Evolutionary conservation across 768 basidiomycete species (phyloP), one percentile per base, ranked within the genome.

Genomic region (Guyanaporus albipodus): DNA sequence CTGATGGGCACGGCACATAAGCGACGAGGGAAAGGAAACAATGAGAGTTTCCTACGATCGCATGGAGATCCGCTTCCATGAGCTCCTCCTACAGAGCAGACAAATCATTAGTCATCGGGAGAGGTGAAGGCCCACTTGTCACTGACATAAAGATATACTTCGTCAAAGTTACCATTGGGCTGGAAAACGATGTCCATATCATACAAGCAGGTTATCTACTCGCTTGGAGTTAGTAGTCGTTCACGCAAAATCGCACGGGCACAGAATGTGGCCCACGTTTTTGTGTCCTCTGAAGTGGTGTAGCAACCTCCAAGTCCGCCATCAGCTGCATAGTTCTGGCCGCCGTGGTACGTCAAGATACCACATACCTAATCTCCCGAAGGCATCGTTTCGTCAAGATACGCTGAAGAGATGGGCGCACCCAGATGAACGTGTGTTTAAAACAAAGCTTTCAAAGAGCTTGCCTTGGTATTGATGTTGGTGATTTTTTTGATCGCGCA

Each of bases 221-320:
- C 12, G 24, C n/a, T 11, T 7, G 19, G 7, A 12, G 42, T 62
- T 42, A 58, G 45, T 18, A 6, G 38, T 17, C 8, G 26, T 27
- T 6, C 26, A 23, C 17, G 32, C 40, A 26, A 17, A 36, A 47
- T 38, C 44, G 46, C 38, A 12, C 28, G 22, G 49, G 10, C 31
- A 50, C 42, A 24, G 12, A 22, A 69, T 80, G 46, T 37, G 10
- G 14, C 53, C 49, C 45, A 97, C 94, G 63, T 99, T 99, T 74
- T 99, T 99, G 74, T 99, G 96, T 5, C 95, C 93, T 57, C 96
- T 82, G 73, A 99, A 99, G 69, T 99, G 96, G 68, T 95, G 93
- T 29, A 99, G 70, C 33, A 99, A 75, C 63, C 92, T 94, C 44
- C 24, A 37, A 7, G 34, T 7, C 48, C 42, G 32, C 47, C 48